Base-by-base conservation (phyloP, 2,329 filamentous ascomycete genomes). In the Pseudopithomyces chartarum region DNA sequence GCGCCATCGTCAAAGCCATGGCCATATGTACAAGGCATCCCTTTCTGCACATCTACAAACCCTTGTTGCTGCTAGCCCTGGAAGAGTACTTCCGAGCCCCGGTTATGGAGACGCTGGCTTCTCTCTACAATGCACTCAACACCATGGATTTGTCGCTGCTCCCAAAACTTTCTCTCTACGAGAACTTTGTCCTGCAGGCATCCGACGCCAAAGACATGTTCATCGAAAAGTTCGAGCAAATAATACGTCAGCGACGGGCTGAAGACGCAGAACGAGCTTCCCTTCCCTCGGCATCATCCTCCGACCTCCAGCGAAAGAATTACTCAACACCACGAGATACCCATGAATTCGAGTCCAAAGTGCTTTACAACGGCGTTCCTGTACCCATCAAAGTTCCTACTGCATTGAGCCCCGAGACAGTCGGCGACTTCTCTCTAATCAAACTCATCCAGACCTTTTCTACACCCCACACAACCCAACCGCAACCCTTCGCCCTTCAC, bases 21-120 rank as follows among this genome's bases (percentile, higher is more conserved):
- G 95, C 95, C 29, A 97, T 99, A 65, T 99, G 95, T 81, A 99
- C 95, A 7, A 84, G 95, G 42, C 95, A 99, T 80, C 93, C 95
- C 2, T 99, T 99, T 77, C 80, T 99, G 64, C 95, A 99, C 78
- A 99, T 99, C 62, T 99, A 99, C 81, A 99, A 99, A 90, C 95
- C 95, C 26, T 83, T 99, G 38, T 82, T 99, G 50, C 81, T 99
- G 36, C 80, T 99, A 42, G 95, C 95, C 0, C 82, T 99, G 51
- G 94, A 99, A 70, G 94, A 98, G 72, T 99, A 99, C 76, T 99
- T 98, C 79, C 95, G 96, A 71, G 88, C 89, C 0, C 95, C 95
- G 0, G 88, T 90, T 33, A 87, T 91, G 3, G 92, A 96, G 74
- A 99, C 95, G 0, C 82, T 99, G 48, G 88, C 91, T 44, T 87